Evolutionary conservation across 257 asterid genomes (phyloP).

Genomic region (Fraxinus cuspidata): DNA sequence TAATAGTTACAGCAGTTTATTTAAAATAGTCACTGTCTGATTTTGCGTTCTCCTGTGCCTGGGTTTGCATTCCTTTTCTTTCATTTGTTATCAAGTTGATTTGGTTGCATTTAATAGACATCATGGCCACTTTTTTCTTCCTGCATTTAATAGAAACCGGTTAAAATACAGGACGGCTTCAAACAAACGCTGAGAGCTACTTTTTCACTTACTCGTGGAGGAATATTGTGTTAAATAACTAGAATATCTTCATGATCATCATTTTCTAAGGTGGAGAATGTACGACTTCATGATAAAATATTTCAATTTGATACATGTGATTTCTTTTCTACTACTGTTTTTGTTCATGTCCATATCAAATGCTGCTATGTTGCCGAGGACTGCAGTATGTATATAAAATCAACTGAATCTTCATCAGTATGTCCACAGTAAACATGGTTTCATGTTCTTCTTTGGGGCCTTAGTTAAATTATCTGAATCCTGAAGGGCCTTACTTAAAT

Average conservation of each 20-base stretch:
- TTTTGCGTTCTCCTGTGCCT: not conserved
- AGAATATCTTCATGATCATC: slow-evolving; percentile 25
- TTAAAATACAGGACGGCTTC: slow-evolving; percentile 48
- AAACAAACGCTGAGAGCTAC: slow-evolving; percentile 33
- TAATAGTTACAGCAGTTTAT: slow-evolving; percentile 10
- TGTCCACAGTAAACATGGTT: not conserved
- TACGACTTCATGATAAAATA: not conserved
- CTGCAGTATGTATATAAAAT: not conserved
- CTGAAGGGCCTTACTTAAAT: too few species aligned
- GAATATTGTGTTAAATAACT: not conserved
- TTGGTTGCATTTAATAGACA: not conserved
- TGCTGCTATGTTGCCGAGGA: not conserved
- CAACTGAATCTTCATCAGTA: not conserved
- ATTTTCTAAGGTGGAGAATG: not conserved
- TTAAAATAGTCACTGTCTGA: not conserved
- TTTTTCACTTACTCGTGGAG: slow-evolving; percentile 1
- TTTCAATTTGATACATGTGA: not conserved
- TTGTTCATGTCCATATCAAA: not conserved
- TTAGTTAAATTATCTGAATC: too few species aligned
- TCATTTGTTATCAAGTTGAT: not conserved
- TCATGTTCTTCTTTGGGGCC: too few species aligned
- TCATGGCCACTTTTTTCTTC: not conserved
- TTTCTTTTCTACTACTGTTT: not conserved
- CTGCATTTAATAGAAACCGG: not conserved
- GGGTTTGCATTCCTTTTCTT: not conserved